Conservation (phyloP, 163 green algal species). For the Chlorella variabilis region DNA sequence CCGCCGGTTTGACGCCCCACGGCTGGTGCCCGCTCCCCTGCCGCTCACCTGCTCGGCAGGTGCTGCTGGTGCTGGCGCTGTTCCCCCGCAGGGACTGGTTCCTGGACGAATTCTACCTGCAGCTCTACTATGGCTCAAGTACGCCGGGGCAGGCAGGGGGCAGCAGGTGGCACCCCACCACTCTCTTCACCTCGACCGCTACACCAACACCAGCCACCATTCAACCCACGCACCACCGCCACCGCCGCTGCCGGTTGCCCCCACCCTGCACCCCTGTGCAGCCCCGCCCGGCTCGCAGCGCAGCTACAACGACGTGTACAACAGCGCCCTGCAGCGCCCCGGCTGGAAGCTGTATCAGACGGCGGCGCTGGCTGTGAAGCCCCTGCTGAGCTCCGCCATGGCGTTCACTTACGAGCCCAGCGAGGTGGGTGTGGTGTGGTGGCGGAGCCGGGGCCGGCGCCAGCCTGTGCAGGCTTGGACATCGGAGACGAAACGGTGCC, state of each 20-base stretch:
- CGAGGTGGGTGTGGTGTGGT: not conserved
- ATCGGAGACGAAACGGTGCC: no score
- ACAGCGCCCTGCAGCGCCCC: not conserved
- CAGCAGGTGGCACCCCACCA: no score
- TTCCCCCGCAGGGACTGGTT: not conserved
- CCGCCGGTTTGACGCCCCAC: no score
- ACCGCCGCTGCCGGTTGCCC: no score
- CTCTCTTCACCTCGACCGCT: not conserved
- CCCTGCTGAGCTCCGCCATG: not conserved
- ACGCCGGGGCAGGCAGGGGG: not conserved
- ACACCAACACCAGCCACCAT: no score
- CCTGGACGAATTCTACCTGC: not conserved
- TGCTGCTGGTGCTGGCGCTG: not conserved
- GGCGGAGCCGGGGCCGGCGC: no score
- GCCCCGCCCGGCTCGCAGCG: not conserved
- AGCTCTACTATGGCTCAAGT: not conserved
- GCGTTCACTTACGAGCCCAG: not conserved
- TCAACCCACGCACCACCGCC: no score
- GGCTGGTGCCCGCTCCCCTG: no score
- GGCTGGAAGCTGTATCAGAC: not conserved
- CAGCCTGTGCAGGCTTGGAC: no score
- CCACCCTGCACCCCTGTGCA: not conserved
- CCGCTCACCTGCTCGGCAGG: no score
- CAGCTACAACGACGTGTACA: slow-evolving; percentile 1
- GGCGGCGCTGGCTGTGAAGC: not conserved